phyloP scores from a whole-genome alignment of 2,329 filamentous ascomycete genomes.

The Ophiostoma pallidulum region DNA sequence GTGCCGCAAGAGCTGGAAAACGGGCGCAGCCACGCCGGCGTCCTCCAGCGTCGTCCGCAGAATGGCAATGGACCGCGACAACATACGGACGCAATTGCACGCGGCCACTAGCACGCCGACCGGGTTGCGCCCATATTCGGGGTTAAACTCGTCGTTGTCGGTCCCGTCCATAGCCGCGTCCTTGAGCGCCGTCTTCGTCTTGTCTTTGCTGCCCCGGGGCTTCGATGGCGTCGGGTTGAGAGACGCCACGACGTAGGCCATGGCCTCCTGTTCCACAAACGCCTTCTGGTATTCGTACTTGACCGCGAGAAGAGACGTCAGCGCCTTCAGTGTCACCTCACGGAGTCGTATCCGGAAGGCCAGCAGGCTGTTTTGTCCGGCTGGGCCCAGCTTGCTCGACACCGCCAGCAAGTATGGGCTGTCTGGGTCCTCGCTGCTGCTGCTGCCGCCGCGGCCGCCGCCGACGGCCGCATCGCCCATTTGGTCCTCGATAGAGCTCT shows the following conservation, averaged over 20 bases:
- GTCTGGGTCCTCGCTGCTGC: neutral
- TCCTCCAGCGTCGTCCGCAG: constrained; percentile 82
- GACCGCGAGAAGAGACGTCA: constrained; percentile 71
- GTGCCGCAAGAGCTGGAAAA: constrained; percentile 67
- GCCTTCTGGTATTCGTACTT: constrained; percentile 78
- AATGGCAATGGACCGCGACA: constrained; percentile 77
- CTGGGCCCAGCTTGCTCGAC: constrained; percentile 40
- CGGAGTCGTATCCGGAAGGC: constrained; percentile 67
- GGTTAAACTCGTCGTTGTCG: constrained; percentile 27
- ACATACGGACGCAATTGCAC: constrained; percentile 69
- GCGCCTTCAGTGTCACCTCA: constrained; percentile 64
- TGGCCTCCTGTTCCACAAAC: constrained; percentile 71
- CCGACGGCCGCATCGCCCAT: neutral
- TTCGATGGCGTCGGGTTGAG: constrained; percentile 49
- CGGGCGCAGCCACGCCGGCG: constrained; percentile 65
- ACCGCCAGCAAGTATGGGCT: constrained; percentile 22
- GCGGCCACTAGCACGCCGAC: constrained; percentile 71
- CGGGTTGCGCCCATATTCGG: constrained; percentile 63
- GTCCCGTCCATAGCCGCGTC: neutral
- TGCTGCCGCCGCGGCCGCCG: neutral
- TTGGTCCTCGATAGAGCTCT: neutral
- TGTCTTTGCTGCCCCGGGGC: constrained; percentile 35
- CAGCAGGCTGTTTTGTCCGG: constrained; percentile 50
- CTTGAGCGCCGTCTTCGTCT: constrained; percentile 24
- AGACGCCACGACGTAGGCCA: constrained; percentile 76